Evolutionary conservation across 208 protist species (phyloP), one percentile per base, ranked within the genome.

Genomic region (Acanthamoeba healyi): DNA sequence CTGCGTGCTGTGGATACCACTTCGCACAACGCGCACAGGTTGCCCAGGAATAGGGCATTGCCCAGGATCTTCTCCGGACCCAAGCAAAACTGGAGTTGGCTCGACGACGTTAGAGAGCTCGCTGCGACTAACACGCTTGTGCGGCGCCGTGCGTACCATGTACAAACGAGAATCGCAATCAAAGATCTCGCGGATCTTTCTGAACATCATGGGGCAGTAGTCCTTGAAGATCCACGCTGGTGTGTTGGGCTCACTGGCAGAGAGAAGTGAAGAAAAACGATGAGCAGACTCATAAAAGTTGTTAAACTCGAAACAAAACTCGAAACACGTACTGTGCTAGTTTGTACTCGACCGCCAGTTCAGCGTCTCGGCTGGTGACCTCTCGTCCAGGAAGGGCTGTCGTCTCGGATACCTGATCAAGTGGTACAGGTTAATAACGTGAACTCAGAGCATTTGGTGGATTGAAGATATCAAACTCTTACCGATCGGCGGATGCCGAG

Each of bases 1-100:
- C 92, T 94, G 36, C 92, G 74, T 1, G 79, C 92, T 42, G 92
- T 94, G 22, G 92, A 94, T 7, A 94, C 92, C n/a, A 94, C 92
- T 26, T 94, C 92, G 46, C 82, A 87, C 32, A 94, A 84, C 12
- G 92, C 82, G 56, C 79, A 94, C 38, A 94, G 77, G 29, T 77
- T 94, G 42, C 92, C 92, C 29, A 82, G 51, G 40, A 94, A 90
- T 4, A 94, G 65, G 29, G 82, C 79, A n/a, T 94, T 94, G 38
- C 92, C 92, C 74, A 94, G 26, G 70, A 94, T 65, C 44, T 79
- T 65, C 79, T 94, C 92, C 0, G 82, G 92, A 26, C 92, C 92
- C 54, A 94, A 70, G 72, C 79, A 94, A 94, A 91, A 94, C 92
- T 94, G 63, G 9, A 54, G 49, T 15, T n/a, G n/a, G n/a, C 49